phyloP scores from a whole-genome alignment of 768 basidiomycete species.

The Termitomyces sp. region DNA sequence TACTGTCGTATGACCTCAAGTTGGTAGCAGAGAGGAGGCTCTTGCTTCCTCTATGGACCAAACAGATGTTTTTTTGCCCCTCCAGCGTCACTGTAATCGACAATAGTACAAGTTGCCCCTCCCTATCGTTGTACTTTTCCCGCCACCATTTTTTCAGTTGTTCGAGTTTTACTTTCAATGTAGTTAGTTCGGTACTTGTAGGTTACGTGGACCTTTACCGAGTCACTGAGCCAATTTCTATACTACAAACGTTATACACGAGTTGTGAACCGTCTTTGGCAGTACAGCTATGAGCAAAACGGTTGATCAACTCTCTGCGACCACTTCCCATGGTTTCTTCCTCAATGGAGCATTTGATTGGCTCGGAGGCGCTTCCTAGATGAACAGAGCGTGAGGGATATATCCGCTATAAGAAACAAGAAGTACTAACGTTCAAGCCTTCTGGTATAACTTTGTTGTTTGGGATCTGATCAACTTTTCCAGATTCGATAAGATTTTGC shows the following conservation, averaged over 20 bases:
- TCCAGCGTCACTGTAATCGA: conserved; percentile 4
- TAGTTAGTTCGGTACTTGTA: background rate
- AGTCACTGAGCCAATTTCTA: background rate
- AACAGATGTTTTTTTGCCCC: conserved; percentile 5
- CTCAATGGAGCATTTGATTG: conserved; percentile 43
- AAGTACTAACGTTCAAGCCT: conserved; percentile 51
- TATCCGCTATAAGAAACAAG: background rate
- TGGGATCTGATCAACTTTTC: conserved; percentile 68
- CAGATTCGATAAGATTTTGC: conserved; percentile 65
- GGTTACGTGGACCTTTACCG: background rate
- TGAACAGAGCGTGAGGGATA: background rate
- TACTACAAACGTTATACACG: background rate
- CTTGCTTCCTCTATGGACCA: conserved; percentile 2
- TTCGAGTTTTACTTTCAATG: background rate
- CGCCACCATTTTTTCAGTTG: background rate
- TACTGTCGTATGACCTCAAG: background rate
- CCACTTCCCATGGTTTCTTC: conserved; percentile 68
- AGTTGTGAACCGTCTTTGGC: background rate
- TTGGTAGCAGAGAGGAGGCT: background rate
- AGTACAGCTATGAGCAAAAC: background rate
- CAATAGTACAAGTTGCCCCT: conserved; percentile 1
- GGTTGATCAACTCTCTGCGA: background rate
- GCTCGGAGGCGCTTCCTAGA: conserved; percentile 53
- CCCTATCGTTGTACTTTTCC: background rate
- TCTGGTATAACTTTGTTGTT: conserved; percentile 73